Percentiles rank a stretch among this genome's conserved stretches.
Evolutionary conservation across 2,329 filamentous ascomycete species (phyloP).

Genomic region (Tolypocladium paradoxum): DNA sequence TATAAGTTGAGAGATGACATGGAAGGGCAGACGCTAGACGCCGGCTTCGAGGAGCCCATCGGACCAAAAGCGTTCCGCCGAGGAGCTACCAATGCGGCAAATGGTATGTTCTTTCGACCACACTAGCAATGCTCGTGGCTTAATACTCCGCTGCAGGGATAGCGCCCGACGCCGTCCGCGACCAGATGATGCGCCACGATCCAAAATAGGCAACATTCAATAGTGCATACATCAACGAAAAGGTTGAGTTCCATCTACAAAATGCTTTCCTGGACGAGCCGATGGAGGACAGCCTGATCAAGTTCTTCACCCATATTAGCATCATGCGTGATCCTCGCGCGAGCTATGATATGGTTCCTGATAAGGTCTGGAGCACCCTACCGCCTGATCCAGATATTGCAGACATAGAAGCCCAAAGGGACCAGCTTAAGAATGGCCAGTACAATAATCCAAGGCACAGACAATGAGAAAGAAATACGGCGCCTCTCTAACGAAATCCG

Average conservation of each 20-base stretch:
- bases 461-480: slow-evolving; percentile 12
- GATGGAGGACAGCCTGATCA: background rate
- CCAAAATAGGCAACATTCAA: slow-evolving; percentile 13
- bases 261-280: slow-evolving; percentile 9
- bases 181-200: slow-evolving; percentile 17
- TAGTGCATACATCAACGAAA: slow-evolving; percentile 14
- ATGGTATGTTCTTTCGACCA: too few relatives aligned
- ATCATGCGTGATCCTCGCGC: slow-evolving; percentile 12
- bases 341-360: slow-evolving; percentile 14
- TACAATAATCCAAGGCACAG: slow-evolving; percentile 9
- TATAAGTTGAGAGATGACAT: too few relatives aligned
- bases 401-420: slow-evolving; percentile 6
- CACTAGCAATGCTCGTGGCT: too few relatives aligned
- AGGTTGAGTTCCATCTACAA: slow-evolving; percentile 14
- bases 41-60: too few relatives aligned
- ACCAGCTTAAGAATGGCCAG: slow-evolving; percentile 10
- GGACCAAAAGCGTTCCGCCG: too few relatives aligned
- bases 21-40: too few relatives aligned
- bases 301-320: slow-evolving; percentile 3
- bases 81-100: too few relatives aligned
- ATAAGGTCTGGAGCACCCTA: slow-evolving; percentile 11
- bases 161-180: slow-evolving; percentile 9
- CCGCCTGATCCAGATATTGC: slow-evolving; percentile 13
- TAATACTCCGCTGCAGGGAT: too few relatives aligned
- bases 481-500: slow-evolving; percentile 8